Evolutionary conservation across 1,284 basidiomycete genomes (phyloP), one percentile per base, ranked within the genome.

Genomic region (Rhodotorula sp.): DNA sequence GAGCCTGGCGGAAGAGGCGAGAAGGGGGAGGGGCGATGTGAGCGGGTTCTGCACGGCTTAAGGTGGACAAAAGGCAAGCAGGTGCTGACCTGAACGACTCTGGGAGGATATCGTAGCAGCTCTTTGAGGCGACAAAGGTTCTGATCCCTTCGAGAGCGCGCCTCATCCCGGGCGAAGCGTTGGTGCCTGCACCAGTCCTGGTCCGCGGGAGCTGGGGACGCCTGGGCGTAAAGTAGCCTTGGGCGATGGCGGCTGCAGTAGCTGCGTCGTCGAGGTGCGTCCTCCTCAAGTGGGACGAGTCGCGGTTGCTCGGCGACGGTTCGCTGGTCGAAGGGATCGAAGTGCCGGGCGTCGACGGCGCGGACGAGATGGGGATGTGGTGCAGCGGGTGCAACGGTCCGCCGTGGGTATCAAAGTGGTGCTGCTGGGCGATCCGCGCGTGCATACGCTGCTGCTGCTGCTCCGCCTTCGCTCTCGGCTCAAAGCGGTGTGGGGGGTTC

Each of bases 1-100:
- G 76, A 99, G 85, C 75, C 96, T 67, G 42, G 10, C n/a, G 18
- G n/a, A 22, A 29, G 26, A 29, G 7, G 46, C 24, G 2, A 53
- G 53, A 26, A 14, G 53, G 17, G 51, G 51, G 49, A 42, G 2
- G 24, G 18, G 24, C 20, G 2, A 17, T 3, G 30, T 57, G 29
- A 57, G 56, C 56, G 30, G 37, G 6, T 15, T 18, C 26, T 29
- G 10, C 17, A 12, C 37, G 37, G 33, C 33, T 4, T 4, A 17
- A 53, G 45, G 17, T 4, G 57, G 17, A 30, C 14, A 2, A 37
- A 42, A 29, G 45, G 3, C 18, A 6, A 49, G 6, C 48, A 18
- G 48, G 3, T 22, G 57, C 70, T 24, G 0, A 72, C 67, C 71
- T 61, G 60, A 72, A 74, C 24, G 59, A 65, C 60, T 78, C 77